These are phyloP conservation scores for Babesia divergens DNA, from an alignment of 169 alveolate species.

Conservation along the genomic window DNA sequence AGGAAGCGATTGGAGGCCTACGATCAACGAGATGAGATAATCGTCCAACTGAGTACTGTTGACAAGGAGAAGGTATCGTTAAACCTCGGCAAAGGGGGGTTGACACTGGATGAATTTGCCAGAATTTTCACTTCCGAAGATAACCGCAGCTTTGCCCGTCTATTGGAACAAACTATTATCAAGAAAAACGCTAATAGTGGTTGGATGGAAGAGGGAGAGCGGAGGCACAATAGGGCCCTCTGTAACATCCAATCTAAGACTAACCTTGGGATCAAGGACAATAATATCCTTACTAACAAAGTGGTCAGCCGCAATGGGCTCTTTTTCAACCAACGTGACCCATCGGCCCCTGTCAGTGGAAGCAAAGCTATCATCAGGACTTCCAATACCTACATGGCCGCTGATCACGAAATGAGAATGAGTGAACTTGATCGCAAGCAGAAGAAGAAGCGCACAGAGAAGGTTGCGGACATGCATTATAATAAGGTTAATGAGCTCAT, in stretches of 20 bases:
- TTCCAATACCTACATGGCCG: constrained; percentile 53
- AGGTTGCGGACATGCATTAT: constrained; percentile 32
- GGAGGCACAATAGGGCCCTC: constrained; percentile 58
- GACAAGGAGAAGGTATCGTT: constrained; percentile 55
- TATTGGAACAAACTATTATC: constrained; percentile 56
- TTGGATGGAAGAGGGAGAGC: constrained; percentile 61
- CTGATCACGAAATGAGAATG: constrained; percentile 54
- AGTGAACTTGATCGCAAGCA: constrained; percentile 33
- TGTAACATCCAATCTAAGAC: constrained; percentile 61
- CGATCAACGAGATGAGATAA: constrained; percentile 2
- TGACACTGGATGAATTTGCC: constrained; percentile 67
- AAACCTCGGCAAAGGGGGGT: constrained; percentile 66
- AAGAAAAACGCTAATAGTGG: constrained; percentile 32
- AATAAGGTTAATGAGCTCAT: constrained; percentile 59
- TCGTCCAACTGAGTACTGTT: constrained; percentile 14
- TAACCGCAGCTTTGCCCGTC: constrained; percentile 67
- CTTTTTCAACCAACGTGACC: constrained; percentile 38
- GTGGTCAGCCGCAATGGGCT: constrained; percentile 40
- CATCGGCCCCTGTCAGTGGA: not conserved
- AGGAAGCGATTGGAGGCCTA: constrained; percentile 1
- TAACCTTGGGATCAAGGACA: constrained; percentile 59
- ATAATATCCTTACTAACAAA: constrained; percentile 31
- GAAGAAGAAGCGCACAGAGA: constrained; percentile 26
- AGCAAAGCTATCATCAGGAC: constrained; percentile 17
- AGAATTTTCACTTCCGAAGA: constrained; percentile 72